Base-by-base conservation (phyloP, 164 flowering plant species). In the Warburgia ugandensis region DNA sequence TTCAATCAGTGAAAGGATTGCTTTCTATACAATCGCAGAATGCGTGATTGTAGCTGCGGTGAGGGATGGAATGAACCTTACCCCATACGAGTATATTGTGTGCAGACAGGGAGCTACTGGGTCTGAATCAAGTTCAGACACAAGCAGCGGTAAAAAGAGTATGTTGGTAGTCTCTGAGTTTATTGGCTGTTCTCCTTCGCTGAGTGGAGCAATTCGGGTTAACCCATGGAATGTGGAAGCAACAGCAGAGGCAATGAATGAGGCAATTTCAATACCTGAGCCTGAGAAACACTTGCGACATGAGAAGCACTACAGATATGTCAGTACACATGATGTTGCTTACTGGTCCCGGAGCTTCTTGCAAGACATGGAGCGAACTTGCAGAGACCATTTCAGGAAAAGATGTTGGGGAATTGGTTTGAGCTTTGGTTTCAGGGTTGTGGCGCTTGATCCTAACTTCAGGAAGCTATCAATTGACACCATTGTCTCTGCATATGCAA, bases 21-120 rank as follows among this genome's bases (percentile, higher is more conserved):
- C 92, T 45, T 81, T 64, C 48, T 84, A 79, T 50, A 70, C 76
- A 5, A 61, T 84, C 56, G 92, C 92, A 4, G 92, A 84, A 75
- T 84, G 92, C 60, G 83, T 77, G 39, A 77, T 79, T 14, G 87
- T 84, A 19, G 73, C 83, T 21, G 92, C 92, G 43, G 85, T 84
- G 21, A 79, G 92, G 58, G 92, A 84, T 68, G 92, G 92, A 5
- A 79, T 84, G 85, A 84, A 84, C 64, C 81, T 84, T 22, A 81
- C 71, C 20, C 92, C 92, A 1, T 84, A 81, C 44, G 87, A 84
- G 69, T 84, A 84, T 56, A 71, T 84, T 29, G 78, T 73, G 9
- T 81, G 76, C 40, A 66, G 92, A 54, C 78, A 84, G 49, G 87
- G 87, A 38, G 38, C 55, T 30, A 44, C 73, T 25, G 67, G 47